phyloP scores from a whole-genome alignment of 164 flowering plant genomes.

The Macadamia tetraphylla region DNA sequence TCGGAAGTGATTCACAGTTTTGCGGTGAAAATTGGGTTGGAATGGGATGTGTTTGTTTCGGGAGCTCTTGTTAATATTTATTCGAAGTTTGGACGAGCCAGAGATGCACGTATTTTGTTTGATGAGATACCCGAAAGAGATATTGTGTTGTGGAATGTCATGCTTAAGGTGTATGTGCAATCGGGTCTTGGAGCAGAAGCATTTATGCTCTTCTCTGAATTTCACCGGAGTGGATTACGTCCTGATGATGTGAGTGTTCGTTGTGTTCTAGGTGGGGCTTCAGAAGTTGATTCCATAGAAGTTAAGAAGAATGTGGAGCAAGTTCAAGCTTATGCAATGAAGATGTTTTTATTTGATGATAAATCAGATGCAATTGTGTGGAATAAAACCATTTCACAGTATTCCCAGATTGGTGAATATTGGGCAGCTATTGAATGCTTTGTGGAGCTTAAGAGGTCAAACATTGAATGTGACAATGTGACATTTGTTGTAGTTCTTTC shows the following conservation, averaged over 20 bases:
- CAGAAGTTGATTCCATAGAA: conserved; percentile 14
- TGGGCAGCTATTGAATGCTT: conserved; percentile 33
- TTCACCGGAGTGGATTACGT: conserved; percentile 37
- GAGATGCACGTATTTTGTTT: conserved; percentile 35
- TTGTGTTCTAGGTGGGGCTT: conserved; percentile 25
- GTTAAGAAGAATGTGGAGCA: conserved; percentile 23
- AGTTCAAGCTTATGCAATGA: conserved; percentile 39
- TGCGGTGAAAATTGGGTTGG: conserved; percentile 41
- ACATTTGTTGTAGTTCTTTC: conserved; percentile 36
- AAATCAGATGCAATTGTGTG: conserved; percentile 23
- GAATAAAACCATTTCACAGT: conserved; percentile 39
- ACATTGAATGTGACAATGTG: conserved; percentile 29
- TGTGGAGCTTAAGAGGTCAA: conserved; percentile 24
- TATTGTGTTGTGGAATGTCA: conserved; percentile 48
- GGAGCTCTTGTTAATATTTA: conserved; percentile 45
- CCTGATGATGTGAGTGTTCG: conserved; percentile 33
- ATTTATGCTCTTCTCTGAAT: conserved; percentile 24
- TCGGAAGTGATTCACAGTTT: conserved; percentile 44
- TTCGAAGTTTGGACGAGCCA: conserved; percentile 24
- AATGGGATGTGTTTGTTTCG: conserved; percentile 32
- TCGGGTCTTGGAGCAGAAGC: conserved; percentile 26
- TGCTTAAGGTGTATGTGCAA: conserved; percentile 39
- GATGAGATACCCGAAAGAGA: conserved; percentile 39
- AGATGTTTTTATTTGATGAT: conserved; percentile 23
- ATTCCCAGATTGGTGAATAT: conserved; percentile 25